Conservation (phyloP, 345 rosid species). For the Acer saccharum region DNA sequence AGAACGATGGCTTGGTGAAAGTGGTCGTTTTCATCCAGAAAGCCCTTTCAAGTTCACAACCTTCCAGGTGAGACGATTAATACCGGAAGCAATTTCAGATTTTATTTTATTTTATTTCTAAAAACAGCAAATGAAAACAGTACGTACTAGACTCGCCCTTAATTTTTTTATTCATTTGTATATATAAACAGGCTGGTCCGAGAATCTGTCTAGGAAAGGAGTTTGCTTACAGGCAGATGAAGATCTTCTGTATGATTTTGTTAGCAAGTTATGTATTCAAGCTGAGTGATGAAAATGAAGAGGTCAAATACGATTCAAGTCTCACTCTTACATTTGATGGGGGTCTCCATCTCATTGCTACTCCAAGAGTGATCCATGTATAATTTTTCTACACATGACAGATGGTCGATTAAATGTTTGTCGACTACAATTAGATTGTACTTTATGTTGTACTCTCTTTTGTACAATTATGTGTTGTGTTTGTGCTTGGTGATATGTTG, state of each 20-base stretch:
- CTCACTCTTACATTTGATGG: conserved; percentile 30
- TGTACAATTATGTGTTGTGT: too few relatives aligned
- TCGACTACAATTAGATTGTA: too few relatives aligned
- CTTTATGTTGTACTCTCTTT: too few relatives aligned
- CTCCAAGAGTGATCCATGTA: conserved; percentile 11
- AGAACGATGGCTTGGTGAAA: conserved; percentile 34
- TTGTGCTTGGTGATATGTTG: too few relatives aligned
- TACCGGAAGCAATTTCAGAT: too few relatives aligned
- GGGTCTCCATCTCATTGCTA: conserved; percentile 27
- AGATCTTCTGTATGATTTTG: conserved; percentile 25
- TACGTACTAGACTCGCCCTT: too few relatives aligned
- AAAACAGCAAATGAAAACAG: too few relatives aligned
- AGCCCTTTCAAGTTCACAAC: conserved; percentile 34
- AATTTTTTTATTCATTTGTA: neutral
- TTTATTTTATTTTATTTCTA: too few relatives aligned
- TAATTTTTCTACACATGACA: neutral
- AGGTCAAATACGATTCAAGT: conserved; percentile 9
- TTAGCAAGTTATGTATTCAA: conserved; percentile 23
- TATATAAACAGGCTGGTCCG: conserved; percentile 30
- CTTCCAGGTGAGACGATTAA: conserved; percentile 25
- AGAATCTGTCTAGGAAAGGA: conserved; percentile 37
- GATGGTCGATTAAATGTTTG: neutral
- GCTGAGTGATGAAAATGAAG: conserved; percentile 16
- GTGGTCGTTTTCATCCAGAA: conserved; percentile 26
- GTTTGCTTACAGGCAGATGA: conserved; percentile 37